phyloP scores from a whole-genome alignment of 1,284 basidiomycete genomes.

The Anthracocystis walkeri region DNA sequence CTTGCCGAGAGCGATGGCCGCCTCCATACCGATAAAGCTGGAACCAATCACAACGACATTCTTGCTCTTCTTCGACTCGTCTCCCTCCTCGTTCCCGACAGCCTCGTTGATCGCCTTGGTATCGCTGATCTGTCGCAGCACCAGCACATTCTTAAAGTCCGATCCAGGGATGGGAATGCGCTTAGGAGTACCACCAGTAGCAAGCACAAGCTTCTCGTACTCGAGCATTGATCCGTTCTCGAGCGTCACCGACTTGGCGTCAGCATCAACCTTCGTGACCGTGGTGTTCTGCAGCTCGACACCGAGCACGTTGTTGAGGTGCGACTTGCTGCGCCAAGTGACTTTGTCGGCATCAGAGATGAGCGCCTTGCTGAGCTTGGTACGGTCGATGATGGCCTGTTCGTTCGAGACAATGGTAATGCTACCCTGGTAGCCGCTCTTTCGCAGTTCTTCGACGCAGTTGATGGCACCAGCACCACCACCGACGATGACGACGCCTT shows the following conservation, averaged over 20 bases:
- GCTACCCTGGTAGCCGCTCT: slow-evolving; percentile 82
- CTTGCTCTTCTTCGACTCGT: slow-evolving; percentile 71
- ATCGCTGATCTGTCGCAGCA: slow-evolving; percentile 80
- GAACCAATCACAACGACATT: slow-evolving; percentile 86
- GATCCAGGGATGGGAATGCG: slow-evolving; percentile 82
- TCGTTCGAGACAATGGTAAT: slow-evolving; percentile 87
- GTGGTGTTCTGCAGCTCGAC: slow-evolving; percentile 78
- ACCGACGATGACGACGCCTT: slow-evolving; percentile 84
- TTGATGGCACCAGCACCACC: slow-evolving; percentile 86
- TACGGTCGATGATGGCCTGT: slow-evolving; percentile 85
- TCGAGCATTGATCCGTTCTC: slow-evolving; percentile 63
- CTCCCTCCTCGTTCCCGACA: slow-evolving; percentile 69
- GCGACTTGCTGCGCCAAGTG: slow-evolving; percentile 79
- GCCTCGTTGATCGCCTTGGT: slow-evolving; percentile 81
- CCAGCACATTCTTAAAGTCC: slow-evolving; percentile 82
- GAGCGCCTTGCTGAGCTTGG: slow-evolving; percentile 89
- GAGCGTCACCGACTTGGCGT: slow-evolving; percentile 67
- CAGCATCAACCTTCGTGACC: slow-evolving; percentile 54
- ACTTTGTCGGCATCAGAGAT: slow-evolving; percentile 82
- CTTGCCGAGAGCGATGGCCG: slow-evolving; percentile 81
- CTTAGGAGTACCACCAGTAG: slow-evolving; percentile 71
- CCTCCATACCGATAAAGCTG: slow-evolving; percentile 94
- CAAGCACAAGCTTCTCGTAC: slow-evolving; percentile 71
- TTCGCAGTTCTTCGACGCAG: slow-evolving; percentile 83
- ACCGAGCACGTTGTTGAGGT: slow-evolving; percentile 83